phyloP scores from a whole-genome alignment of 208 protist species.

The Leishmania aethiopica region DNA sequence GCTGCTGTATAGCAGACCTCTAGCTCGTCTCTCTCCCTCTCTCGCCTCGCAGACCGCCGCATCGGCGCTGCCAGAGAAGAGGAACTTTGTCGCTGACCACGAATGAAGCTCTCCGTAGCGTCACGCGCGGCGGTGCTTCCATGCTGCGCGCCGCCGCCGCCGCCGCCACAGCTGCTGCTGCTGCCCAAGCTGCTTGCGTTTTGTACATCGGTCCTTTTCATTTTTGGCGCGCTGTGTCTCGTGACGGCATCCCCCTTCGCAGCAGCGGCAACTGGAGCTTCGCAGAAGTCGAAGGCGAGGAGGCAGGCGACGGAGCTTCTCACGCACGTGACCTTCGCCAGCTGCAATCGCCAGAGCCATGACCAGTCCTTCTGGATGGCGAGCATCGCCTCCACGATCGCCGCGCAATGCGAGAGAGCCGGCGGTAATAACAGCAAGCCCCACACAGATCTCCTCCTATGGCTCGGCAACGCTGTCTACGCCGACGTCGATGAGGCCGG shows the following conservation, averaged over 20 bases:
- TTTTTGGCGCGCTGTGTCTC: not conserved
- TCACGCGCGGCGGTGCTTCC: not conserved
- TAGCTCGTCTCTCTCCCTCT: not conserved
- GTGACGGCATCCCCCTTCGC: not conserved
- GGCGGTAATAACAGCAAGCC: not conserved
- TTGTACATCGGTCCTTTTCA: not conserved
- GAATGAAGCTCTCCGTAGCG: not conserved
- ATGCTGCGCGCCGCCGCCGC: not conserved
- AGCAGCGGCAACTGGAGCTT: not conserved
- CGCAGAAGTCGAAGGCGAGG: not conserved
- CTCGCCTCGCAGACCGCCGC: not conserved
- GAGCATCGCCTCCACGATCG: constrained; percentile 27
- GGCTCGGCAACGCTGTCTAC: constrained; percentile 80
- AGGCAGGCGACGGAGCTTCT: constrained; percentile 15
- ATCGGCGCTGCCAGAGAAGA: not conserved
- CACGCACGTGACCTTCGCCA: constrained; percentile 64
- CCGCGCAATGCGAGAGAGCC: constrained; percentile 4
- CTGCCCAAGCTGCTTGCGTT: not conserved
- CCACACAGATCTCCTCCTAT: constrained; percentile 67
- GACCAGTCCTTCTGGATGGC: constrained; percentile 70
- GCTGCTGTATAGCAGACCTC: not conserved
- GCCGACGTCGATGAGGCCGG: constrained; percentile 43
- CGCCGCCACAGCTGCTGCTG: not conserved
- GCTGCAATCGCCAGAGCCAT: constrained; percentile 61
- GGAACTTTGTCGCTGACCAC: not conserved